These are phyloP conservation scores for Hypericum perforatum DNA, from an alignment of 345 rosid species.

Conservation along the genomic window DNA sequence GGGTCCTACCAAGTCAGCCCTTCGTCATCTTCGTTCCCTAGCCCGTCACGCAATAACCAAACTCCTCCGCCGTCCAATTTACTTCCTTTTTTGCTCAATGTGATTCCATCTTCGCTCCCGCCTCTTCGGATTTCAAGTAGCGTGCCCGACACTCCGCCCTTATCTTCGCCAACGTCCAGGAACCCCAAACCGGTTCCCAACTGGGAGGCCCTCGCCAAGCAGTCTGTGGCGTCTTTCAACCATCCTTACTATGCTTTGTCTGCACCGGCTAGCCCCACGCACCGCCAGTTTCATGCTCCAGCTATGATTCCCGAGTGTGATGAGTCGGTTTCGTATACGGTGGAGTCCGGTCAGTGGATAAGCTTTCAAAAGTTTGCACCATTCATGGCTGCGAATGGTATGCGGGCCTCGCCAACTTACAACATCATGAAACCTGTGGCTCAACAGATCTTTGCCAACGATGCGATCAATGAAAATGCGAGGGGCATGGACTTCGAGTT, in stretches of 20 bases:
- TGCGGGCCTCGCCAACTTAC: constrained; percentile 83
- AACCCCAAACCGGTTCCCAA: constrained; percentile 64
- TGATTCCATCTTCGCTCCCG: constrained; percentile 73
- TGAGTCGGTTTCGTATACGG: constrained; percentile 86
- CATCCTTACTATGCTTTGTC: constrained; percentile 76
- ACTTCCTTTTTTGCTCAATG: constrained; percentile 55
- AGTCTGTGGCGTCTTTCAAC: constrained; percentile 68
- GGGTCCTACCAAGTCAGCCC: constrained; percentile 65
- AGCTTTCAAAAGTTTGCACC: constrained; percentile 72
- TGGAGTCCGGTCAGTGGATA: constrained; percentile 94
- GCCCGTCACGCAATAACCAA: constrained; percentile 52
- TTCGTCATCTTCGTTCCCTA: constrained; percentile 76
- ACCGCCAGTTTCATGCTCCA: constrained; percentile 66
- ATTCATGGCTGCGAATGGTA: constrained; percentile 20
- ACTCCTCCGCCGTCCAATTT: constrained; percentile 27
- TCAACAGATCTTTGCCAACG: constrained; percentile 27
- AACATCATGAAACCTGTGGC: constrained; percentile 67
- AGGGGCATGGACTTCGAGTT: constrained; percentile 69
- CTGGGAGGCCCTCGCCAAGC: constrained; percentile 77
- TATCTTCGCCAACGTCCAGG: constrained; percentile 80
- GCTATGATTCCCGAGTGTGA: constrained; percentile 92
- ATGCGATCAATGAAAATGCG: constrained; percentile 49
- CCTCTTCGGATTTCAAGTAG: constrained; percentile 93
- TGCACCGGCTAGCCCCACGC: constrained; percentile 96
- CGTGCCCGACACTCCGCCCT: constrained; percentile 88